Evolutionary conservation across 1,284 basidiomycete species (phyloP).

Genomic region (Cryptococcus sp.): DNA sequence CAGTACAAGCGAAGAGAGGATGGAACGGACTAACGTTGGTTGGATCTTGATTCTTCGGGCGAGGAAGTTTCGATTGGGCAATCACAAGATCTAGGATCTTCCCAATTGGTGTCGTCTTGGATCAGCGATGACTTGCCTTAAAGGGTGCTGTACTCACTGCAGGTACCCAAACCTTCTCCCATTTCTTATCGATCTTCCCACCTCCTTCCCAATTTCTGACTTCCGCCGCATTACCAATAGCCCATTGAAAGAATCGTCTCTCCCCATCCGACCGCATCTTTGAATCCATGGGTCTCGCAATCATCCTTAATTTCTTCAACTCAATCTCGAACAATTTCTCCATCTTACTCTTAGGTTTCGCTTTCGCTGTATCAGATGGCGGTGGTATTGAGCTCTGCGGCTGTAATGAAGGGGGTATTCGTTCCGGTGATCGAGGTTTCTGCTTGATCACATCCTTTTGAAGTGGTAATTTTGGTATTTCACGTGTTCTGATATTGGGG

Average conservation of each 20-base stretch:
- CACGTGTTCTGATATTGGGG: constrained; percentile 19
- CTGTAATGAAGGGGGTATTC: constrained; percentile 15
- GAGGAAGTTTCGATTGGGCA: constrained; percentile 9
- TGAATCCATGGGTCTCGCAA: constrained; percentile 25
- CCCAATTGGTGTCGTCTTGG: constrained; percentile 23
- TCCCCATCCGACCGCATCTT: constrained; percentile 6
- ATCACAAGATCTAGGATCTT: constrained; percentile 26
- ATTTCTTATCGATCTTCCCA: constrained; percentile 14
- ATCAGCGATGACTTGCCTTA: not conserved
- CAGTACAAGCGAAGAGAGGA: not conserved
- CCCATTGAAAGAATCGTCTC: constrained; percentile 36
- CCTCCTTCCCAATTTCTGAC: constrained; percentile 14
- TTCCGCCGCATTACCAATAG: constrained; percentile 8
- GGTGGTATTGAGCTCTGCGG: not conserved
- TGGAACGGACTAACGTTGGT: not conserved
- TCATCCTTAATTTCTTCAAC: constrained; percentile 25
- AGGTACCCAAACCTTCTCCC: constrained; percentile 24
- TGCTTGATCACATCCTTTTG: constrained; percentile 12
- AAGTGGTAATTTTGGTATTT: constrained; percentile 22
- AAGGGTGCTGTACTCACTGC: not conserved
- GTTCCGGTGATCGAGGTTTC: constrained; percentile 2
- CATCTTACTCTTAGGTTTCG: constrained; percentile 22
- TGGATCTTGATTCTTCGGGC: constrained; percentile 2
- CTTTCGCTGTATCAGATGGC: not conserved
- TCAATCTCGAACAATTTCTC: constrained; percentile 39